Evolutionary conservation across 305 asterid species (phyloP).

Genomic region (Coffea humblotiana): DNA sequence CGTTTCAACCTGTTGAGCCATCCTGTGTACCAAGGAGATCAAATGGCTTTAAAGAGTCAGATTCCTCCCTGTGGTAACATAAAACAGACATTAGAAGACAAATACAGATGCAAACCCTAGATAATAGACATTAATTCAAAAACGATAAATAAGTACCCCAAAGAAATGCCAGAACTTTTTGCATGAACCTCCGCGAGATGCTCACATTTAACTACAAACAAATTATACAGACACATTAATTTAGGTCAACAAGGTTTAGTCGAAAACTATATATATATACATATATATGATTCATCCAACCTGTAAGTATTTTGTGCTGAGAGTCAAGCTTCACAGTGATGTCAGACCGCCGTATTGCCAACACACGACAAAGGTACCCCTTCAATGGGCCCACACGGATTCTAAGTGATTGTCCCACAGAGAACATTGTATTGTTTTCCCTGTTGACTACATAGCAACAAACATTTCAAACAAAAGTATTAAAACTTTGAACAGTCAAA

Average conservation of each 20-base stretch:
- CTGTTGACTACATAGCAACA: conserved; percentile 23
- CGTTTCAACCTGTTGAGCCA: conserved; percentile 58
- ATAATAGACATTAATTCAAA: not conserved
- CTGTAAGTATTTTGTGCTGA: conserved; percentile 86
- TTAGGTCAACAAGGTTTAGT: conserved; percentile 18
- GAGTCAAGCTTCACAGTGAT: conserved; percentile 97
- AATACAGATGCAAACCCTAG: conserved; percentile 14
- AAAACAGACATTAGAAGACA: conserved; percentile 15
- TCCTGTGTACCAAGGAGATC: conserved; percentile 71
- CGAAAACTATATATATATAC: not conserved
- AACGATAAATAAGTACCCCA: conserved; percentile 50
- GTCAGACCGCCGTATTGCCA: conserved; percentile 91
- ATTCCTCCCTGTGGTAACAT: conserved; percentile 54
- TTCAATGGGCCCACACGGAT: conserved; percentile 92
- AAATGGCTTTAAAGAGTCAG: conserved; percentile 58
- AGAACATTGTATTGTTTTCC: conserved; percentile 62
- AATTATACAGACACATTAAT: conserved; percentile 5
- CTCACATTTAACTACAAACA: conserved; percentile 71
- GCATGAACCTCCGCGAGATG: conserved; percentile 83
- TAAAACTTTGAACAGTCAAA: conserved; percentile 6
- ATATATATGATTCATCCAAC: conserved; percentile 37
- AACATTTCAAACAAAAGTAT: not conserved
- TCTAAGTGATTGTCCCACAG: conserved; percentile 82
- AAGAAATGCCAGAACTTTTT: conserved; percentile 52
- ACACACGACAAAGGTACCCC: conserved; percentile 86